These are phyloP conservation scores for Phyllosticta capitalensis DNA, from an alignment of 2,329 filamentous ascomycete species.

Conservation along the genomic window DNA sequence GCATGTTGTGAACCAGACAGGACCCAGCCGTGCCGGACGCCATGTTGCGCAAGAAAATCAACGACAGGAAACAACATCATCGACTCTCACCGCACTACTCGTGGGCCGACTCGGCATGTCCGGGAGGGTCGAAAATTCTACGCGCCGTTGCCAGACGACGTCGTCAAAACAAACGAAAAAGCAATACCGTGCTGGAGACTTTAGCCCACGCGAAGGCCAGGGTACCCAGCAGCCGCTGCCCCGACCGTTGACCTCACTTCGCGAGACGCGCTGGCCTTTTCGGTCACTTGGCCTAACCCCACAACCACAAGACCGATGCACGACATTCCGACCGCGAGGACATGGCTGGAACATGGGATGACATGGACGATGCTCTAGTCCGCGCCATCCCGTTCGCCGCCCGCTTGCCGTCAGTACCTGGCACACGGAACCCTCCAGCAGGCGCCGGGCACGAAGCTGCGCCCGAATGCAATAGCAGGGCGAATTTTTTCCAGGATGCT, in stretches of 20 bases:
- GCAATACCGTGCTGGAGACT: no score
- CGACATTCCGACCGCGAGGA: background rate
- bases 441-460: background rate
- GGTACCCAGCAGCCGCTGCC: background rate
- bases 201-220: background rate
- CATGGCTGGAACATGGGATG: background rate
- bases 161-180: background rate
- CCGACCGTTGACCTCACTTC: background rate
- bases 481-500: background rate
- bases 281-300: background rate
- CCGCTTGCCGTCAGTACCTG: background rate
- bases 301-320: background rate
- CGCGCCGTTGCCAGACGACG: background rate
- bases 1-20: constrained; percentile 3
- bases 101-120: background rate
- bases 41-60: constrained; percentile 5
- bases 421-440: background rate
- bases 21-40: constrained; percentile 1
- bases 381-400: background rate
- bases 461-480: background rate
- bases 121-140: no score
- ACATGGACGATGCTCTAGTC: background rate
- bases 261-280: background rate
- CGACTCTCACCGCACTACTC: background rate
- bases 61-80: background rate